These are phyloP conservation scores for Fallopia convolvulus DNA, from an alignment of 148 eudicot species.

Conservation along the genomic window DNA sequence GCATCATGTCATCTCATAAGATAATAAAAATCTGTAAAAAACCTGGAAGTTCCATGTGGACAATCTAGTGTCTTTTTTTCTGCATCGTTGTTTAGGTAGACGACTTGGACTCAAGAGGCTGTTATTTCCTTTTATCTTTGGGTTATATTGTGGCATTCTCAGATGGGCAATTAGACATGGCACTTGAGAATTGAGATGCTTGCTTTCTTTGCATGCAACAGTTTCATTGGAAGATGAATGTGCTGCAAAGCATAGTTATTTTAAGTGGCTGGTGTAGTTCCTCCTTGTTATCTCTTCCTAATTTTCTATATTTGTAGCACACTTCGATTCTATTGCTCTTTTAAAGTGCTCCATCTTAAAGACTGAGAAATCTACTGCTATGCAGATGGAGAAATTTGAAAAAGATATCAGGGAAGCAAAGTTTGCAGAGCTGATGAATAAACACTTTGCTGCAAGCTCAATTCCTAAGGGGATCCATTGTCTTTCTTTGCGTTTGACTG, in stretches of 20 bases:
- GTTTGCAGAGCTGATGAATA: slow-evolving; percentile 92
- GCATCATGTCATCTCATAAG: not conserved
- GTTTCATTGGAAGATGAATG: not conserved
- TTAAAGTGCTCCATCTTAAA: not conserved
- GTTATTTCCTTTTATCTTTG: no score
- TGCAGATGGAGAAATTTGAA: slow-evolving; percentile 94
- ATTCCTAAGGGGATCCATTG: slow-evolving; percentile 97
- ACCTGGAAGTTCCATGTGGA: not conserved
- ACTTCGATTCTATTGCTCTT: not conserved
- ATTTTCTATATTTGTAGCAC: not conserved
- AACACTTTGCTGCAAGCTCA: slow-evolving; percentile 94
- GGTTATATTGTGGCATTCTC: no score
- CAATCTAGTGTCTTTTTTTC: no score
- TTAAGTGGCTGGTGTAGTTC: not conserved
- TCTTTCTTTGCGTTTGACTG: slow-evolving; percentile 88
- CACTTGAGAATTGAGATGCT: not conserved
- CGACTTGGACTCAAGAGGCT: no score
- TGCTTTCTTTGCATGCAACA: no score
- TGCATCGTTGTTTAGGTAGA: no score
- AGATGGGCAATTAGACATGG: no score
- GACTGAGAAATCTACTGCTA: slow-evolving; percentile 8
- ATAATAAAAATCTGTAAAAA: not conserved
- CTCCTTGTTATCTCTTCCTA: not conserved
- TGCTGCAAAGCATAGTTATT: not conserved
- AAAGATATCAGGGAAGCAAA: slow-evolving; percentile 80